Base-by-base conservation (phyloP, 2,329 filamentous ascomycete genomes). In the Diatrype stigma region DNA sequence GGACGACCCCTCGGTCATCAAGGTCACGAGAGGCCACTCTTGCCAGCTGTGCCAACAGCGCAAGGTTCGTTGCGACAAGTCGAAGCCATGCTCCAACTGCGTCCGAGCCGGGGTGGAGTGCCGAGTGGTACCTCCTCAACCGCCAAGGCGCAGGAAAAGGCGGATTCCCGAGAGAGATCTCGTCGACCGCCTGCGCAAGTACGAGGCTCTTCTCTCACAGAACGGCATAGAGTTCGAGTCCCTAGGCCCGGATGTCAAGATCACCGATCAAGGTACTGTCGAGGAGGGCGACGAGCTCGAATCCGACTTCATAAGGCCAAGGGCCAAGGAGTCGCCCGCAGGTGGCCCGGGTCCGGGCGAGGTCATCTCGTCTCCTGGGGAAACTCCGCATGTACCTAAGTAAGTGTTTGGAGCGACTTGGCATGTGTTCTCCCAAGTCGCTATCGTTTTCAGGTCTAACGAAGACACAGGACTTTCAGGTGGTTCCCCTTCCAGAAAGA, bases 41-140 rank as follows among this genome's bases (percentile, higher is more conserved):
- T 93, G 89, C 61, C 77, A 89, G 14, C 75, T 85, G 19, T 93
- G 89, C 63, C 87, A 91, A 64, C 86, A 88, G 65, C 82, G 86
- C 54, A 90, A 90, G 66, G 79, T 90, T 40, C 84, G 84, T 53
- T 90, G 87, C 67, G 84, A 90, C 67, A 86, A 86, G 68, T 81
- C 78, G 59, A 84, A 84, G 67, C 87, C 87, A 16, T 90, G 87
- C 63, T 74, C 79, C 60, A 86, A 86, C 67, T 90, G 87, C 63
- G 72, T 82, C 63, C 85, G 80, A 67, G 77, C 80, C 48, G 70
- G 75, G 21, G 78, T 78, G 30, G 79, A 87, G 57, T 90, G 84
- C 63, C 75, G 77, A 35, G 79, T 85, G 7, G 69, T 80, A 56
- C 71, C 81, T 61, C 71, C 82, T 59, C 68, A 82, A 63, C 73